Evolutionary conservation across 1,139 yeast species (phyloP), one percentile per base, ranked within the genome.

Genomic region (Scheffersomyces lignicola): DNA sequence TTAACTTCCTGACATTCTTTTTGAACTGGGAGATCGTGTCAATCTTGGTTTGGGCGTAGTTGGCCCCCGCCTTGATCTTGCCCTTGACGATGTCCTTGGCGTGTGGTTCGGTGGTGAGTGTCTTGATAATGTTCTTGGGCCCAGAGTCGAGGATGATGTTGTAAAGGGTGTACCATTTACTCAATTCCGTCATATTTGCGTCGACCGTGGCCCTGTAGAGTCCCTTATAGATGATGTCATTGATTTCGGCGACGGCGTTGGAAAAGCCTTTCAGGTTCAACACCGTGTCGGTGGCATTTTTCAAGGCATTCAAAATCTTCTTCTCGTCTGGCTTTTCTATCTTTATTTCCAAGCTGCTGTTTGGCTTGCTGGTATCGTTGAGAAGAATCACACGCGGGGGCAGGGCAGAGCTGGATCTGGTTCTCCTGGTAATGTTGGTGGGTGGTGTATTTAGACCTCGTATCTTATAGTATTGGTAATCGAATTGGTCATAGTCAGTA

Each of bases 131-230:
- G 18, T 26, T 26, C 10, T 26, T 26, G 5, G 29, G 29, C n/a
- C 29, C 29, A 4, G 29, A 11, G n/a, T 26, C 29, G 5, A 26
- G 18, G 5, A 26, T 15, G 11, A 26, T 14, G 18, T 26, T 26
- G 18, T 26, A 26, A 26, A 26, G 29, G 6, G 29, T 26, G 18
- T 26, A 26, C 29, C 29, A 26, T 26, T 26, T 26, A 26, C 29
- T 26, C 29, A 26, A 16, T 26, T 26, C 29, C 6, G 29, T 26
- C 4, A 26, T 6, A 15, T 26, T 26, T 4, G 29, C 29, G 18
- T 16, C 18, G 4, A 16, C n/a, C 10, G 29, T 16, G 5, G 29
- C 29, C 18, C 18, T 26, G 10, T 12, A n/a, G 16, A 26, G 11
- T 15, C 29, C 29, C 6, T 26, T 16, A 26, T 7, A 26, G 9